A percentile compares a stretch with the other conserved stretches of the same genome.
phyloP scores from a whole-genome alignment of 371 early-diverging fungal species.

The Syncephalastrum racemosum region DNA sequence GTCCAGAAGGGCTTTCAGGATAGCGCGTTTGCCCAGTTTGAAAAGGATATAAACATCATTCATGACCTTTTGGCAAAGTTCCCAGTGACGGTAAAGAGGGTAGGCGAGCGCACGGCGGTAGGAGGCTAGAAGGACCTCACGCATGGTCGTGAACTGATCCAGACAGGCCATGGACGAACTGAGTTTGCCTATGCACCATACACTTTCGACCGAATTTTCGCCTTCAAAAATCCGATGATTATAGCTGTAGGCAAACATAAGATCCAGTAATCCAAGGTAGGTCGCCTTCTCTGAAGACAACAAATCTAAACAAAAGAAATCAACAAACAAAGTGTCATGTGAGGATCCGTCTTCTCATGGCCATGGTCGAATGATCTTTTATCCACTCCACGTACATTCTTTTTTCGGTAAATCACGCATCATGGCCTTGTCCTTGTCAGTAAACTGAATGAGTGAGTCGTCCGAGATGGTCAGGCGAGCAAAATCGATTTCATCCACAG shows the following conservation, averaged over 20 bases:
- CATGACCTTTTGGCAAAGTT: constrained; percentile 64
- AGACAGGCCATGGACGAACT: constrained; percentile 79
- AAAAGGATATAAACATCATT: constrained; percentile 85
- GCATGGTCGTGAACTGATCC: constrained; percentile 72
- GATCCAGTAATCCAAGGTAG: constrained; percentile 88
- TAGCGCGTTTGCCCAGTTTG: constrained; percentile 78
- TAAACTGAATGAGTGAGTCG: constrained; percentile 56
- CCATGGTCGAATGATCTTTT: too few species aligned
- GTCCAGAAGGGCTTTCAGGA: constrained; percentile 78
- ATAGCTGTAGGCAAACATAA: constrained; percentile 89
- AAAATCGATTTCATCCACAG: constrained; percentile 28
- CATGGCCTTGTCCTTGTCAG: constrained; percentile 64
- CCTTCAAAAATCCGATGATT: constrained; percentile 84
- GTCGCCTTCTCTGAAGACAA: constrained; percentile 62
- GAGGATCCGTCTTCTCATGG: not conserved
- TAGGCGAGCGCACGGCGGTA: constrained; percentile 82
- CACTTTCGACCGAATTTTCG: constrained; percentile 86
- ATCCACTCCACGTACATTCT: constrained; percentile 70
- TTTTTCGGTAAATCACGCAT: constrained; percentile 82
- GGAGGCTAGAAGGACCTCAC: constrained; percentile 60
- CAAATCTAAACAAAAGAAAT: constrained; percentile 39
- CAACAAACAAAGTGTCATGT: not conserved
- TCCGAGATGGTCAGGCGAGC: not conserved
- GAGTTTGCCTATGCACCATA: constrained; percentile 89
- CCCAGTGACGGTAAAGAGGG: constrained; percentile 83